Base-by-base conservation (phyloP, 192 early-diverging fungal species). In the Haplosporangium gracile region DNA sequence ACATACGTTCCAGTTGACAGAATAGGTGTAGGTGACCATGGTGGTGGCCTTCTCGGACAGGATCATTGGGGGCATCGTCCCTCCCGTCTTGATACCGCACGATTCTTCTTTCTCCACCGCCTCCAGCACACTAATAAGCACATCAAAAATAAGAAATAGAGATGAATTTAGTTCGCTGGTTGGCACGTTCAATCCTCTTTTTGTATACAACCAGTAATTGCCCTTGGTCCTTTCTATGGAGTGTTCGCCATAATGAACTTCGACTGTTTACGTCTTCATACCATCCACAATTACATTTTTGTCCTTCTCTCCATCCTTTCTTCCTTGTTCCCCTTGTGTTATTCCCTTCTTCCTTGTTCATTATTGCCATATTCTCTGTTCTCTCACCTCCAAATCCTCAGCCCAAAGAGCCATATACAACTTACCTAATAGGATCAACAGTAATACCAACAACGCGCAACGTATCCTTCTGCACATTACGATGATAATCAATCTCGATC, bases 361-460 rank as follows among this genome's bases (percentile, higher is more conserved):
- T 36, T 1, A 2, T 36, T 36, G 36, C 36, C 36, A 43, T 10
- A 1, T 13, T 11, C 29, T 3, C 11, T 2, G 29, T 32, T 10
- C 26, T 13, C 13, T 4, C 10, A 4, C 55, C 55, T 22, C n/a
- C 10, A 34, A 32, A 32, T 1, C 26, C n/a, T 32, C 29, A 8
- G 2, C 10, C 26, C 13, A 2, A 0, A 70, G 36, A 36, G 36
- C 36, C 36, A 42, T 22, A 51, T 5, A 51, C 1, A 22, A 13
- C 22, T 36, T 82, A 89, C 88, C 96, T 97, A 60, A 78, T 81
- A 11, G 97, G 97, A 39, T 82, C 85, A 8, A 98, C 95, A 15
- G 95, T 77, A 8, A 98, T 94, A 49, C 98, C 97, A 39, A 99
- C 97, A 20, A 99, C 96, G 29, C 98, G 94, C 79, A 93, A 83